These are phyloP conservation scores for Nakazawaea ambrosiae DNA, from an alignment of 805 yeast genomes.

Conservation along the genomic window DNA sequence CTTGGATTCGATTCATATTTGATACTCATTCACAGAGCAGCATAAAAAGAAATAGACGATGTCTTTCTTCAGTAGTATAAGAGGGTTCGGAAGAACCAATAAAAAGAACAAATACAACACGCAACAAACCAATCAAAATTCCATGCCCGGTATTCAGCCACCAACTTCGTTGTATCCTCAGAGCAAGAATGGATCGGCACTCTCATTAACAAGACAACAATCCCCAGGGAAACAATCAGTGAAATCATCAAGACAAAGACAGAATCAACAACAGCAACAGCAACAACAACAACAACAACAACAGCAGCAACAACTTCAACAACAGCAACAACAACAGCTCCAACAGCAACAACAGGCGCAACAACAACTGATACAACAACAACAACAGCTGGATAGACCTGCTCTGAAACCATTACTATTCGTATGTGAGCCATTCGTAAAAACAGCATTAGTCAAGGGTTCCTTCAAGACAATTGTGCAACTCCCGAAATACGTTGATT, in stretches of 20 bases:
- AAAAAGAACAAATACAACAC: conserved; percentile 23
- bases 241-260: conserved; percentile 18
- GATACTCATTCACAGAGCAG: no score
- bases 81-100: conserved; percentile 52
- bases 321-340: conserved; percentile 14
- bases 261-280: conserved; percentile 8
- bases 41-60: no score
- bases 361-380: conserved; percentile 24
- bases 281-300: conserved; percentile 16
- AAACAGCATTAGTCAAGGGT: conserved; percentile 93
- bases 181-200: conserved; percentile 35
- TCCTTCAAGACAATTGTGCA: conserved; percentile 94
- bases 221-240: conserved; percentile 40
- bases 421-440: conserved; percentile 86
- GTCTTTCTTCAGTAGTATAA: conserved; percentile 35
- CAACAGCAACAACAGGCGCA: conserved; percentile 16
- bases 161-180: conserved; percentile 26
- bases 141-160: conserved; percentile 18
- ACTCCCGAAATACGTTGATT: conserved; percentile 89
- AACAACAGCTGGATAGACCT: neutral
- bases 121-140: conserved; percentile 15
- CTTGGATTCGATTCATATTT: no score
- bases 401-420: conserved; percentile 47
- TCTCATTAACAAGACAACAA: conserved; percentile 39
- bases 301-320: conserved; percentile 22